Base-by-base conservation (phyloP, 768 basidiomycete species). In the Lepiota brunneoincarnata region DNA sequence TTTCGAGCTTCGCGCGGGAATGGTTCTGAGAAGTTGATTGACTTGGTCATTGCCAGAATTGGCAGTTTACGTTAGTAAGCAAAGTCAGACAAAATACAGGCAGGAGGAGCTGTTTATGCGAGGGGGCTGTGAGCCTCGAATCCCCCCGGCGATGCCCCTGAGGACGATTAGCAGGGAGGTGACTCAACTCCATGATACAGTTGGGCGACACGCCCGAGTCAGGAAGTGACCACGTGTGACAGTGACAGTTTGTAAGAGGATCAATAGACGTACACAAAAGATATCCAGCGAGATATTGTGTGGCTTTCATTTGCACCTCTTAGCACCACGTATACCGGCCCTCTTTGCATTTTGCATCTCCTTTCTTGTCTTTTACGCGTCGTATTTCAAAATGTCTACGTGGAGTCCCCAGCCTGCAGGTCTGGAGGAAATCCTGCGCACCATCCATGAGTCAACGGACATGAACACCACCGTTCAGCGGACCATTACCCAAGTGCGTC, bases 371-470 rank as follows among this genome's bases (percentile, higher is more conserved):
- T 61, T 55, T 64, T 66, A 58, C 72, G 76, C 73, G 67, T 66
- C 62, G 31, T 60, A 61, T 65, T 61, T 51, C 58, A 75, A 76
- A 73, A 86, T 85, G 83, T 67, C 79, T 76, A 72, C 82, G 61
- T 98, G 95, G 95, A 77, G 75, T 58, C 95, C 95, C 60, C 84
- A 91, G 63, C 86, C 84, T 66, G 81, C 81, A 55, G 93, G 89
- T 66, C 80, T 98, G 69, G 85, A 91, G 71, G 93, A 97, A 80
- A 91, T 98, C 70, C 76, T 97, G 37, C 80, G 84, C 66, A 94
- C 93, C 24, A 88, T 98, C 70, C 89, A 87, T 72, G 88, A 94
- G 64, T 95, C 95, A 9, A 93, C 91, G 35, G 84, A 88, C 72
- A 78, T 77, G 71, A 86, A 82, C 55, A 80, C 87, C 64, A 78